These are phyloP conservation scores for Oxyria digyna DNA, from an alignment of 148 eudicot species.

Conservation along the genomic window DNA sequence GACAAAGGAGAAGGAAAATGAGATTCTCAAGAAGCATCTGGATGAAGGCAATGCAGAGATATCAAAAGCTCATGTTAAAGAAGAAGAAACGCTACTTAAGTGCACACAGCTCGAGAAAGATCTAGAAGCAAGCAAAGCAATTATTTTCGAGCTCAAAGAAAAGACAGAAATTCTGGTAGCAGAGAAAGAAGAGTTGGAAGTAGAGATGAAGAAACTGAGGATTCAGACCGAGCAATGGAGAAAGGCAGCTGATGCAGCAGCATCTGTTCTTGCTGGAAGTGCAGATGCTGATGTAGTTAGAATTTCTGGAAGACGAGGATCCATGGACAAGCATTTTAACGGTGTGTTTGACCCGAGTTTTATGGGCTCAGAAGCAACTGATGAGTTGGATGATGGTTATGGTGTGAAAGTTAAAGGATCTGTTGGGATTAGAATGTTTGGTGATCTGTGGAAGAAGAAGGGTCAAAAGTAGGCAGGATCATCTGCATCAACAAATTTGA, in stretches of 20 bases:
- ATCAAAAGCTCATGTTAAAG: conserved; percentile 18
- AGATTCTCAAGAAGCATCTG: conserved; percentile 34
- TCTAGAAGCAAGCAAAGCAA: conserved; percentile 31
- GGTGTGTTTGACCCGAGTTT: conserved; percentile 30
- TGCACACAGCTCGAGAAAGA: conserved; percentile 25
- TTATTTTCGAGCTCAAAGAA: conserved; percentile 24
- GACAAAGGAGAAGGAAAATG: conserved; percentile 52
- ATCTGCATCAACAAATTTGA: not conserved
- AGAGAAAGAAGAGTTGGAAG: conserved; percentile 43
- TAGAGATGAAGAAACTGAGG: conserved; percentile 76
- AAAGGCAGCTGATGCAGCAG: conserved; percentile 93
- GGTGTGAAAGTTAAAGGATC: conserved; percentile 70
- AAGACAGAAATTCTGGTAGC: conserved; percentile 33
- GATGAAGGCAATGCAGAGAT: conserved; percentile 27
- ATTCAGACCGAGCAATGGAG: conserved; percentile 98
- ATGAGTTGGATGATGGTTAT: conserved; percentile 43
- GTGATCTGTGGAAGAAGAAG: conserved; percentile 89
- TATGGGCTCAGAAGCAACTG: conserved; percentile 40
- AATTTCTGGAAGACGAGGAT: conserved; percentile 57
- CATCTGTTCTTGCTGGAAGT: conserved; percentile 54
- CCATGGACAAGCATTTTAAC: conserved; percentile 72
- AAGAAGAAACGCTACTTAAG: conserved; percentile 28
- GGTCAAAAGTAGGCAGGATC: conserved; percentile 36
- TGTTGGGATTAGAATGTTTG: conserved; percentile 62
- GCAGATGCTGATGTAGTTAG: conserved; percentile 35